These are phyloP conservation scores for Lactarius vividus DNA, from an alignment of 768 basidiomycete genomes.

Conservation along the genomic window DNA sequence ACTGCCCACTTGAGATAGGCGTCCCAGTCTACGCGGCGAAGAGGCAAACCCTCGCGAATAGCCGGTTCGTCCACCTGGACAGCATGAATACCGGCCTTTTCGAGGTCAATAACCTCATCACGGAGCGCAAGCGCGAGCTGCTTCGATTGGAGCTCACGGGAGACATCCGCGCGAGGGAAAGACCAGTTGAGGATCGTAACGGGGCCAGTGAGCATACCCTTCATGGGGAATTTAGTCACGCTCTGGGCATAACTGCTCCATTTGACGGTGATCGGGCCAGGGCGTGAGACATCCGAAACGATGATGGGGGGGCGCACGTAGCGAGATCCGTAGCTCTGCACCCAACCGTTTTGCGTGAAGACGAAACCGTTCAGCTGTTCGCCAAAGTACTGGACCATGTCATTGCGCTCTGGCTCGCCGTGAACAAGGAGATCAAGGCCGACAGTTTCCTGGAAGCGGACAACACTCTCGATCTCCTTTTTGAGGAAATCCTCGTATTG, in stretches of 20 bases:
- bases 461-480: slow-evolving; percentile 92
- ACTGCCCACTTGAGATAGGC: slow-evolving; percentile 97
- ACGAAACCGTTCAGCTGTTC: slow-evolving; percentile 93
- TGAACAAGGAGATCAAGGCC: slow-evolving; percentile 97
- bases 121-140: slow-evolving; percentile 97
- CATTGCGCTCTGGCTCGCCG: slow-evolving; percentile 98
- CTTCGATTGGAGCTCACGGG: slow-evolving; percentile 95
- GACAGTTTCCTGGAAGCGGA: slow-evolving; percentile 95
- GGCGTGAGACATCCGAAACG: slow-evolving; percentile 95
- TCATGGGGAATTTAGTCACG: slow-evolving; percentile 91
- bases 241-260: slow-evolving; percentile 98
- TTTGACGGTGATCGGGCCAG: slow-evolving; percentile 89
- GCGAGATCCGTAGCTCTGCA: slow-evolving; percentile 98
- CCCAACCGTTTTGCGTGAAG: slow-evolving; percentile 99
- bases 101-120: slow-evolving; percentile 96
- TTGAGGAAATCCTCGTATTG: slow-evolving; percentile 98
- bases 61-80: slow-evolving; percentile 99
- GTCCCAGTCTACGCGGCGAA: slow-evolving; percentile 95
- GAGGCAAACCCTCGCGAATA: slow-evolving; percentile 97
- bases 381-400: slow-evolving; percentile 99
- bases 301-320: slow-evolving; percentile 99
- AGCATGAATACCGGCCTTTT: slow-evolving; percentile 93
- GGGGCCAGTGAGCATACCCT: slow-evolving; percentile 98
- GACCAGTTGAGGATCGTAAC: slow-evolving; percentile 99
- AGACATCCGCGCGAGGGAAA: slow-evolving; percentile 98